phyloP scores from a whole-genome alignment of 2,329 filamentous ascomycete genomes.

The Helotiales sp. region DNA sequence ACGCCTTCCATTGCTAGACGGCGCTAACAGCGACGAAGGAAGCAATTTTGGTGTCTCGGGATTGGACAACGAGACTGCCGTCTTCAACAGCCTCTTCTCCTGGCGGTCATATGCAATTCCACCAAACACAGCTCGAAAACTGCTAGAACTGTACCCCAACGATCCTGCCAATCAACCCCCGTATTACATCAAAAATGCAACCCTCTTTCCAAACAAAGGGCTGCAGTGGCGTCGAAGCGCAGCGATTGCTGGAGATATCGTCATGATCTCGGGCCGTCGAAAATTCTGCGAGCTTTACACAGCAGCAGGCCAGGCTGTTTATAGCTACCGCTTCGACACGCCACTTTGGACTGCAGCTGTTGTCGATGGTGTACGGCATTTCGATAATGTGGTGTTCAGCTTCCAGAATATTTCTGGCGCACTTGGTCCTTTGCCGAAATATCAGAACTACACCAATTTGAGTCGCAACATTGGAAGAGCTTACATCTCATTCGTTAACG shows the following conservation, averaged over 20 bases:
- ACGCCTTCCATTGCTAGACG: conserved; percentile 1
- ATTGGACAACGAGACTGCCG: conserved; percentile 31
- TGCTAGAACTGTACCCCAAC: not conserved
- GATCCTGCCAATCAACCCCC: not conserved
- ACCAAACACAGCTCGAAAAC: not conserved
- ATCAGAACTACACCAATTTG: conserved; percentile 45
- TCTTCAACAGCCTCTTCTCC: conserved; percentile 27
- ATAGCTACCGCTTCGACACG: conserved; percentile 29
- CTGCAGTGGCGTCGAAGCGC: conserved; percentile 47
- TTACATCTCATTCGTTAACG: conserved; percentile 48
- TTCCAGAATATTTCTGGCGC: conserved; percentile 56
- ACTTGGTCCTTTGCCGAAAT: conserved; percentile 52
- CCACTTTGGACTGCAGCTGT: conserved; percentile 46
- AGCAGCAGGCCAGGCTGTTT: not conserved
- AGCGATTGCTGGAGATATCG: conserved; percentile 53
- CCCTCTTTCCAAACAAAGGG: not conserved
- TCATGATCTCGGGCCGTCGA: conserved; percentile 54
- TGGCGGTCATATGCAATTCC: conserved; percentile 16
- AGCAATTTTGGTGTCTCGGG: not conserved
- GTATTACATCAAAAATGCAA: conserved; percentile 24
- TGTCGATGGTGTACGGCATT: conserved; percentile 52
- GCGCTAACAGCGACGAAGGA: conserved; percentile 13
- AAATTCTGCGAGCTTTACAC: conserved; percentile 51
- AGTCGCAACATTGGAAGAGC: conserved; percentile 35
- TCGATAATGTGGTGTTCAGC: conserved; percentile 55